Evolutionary conservation across 805 yeast species (phyloP).

Genomic region (Millerago galiae): DNA sequence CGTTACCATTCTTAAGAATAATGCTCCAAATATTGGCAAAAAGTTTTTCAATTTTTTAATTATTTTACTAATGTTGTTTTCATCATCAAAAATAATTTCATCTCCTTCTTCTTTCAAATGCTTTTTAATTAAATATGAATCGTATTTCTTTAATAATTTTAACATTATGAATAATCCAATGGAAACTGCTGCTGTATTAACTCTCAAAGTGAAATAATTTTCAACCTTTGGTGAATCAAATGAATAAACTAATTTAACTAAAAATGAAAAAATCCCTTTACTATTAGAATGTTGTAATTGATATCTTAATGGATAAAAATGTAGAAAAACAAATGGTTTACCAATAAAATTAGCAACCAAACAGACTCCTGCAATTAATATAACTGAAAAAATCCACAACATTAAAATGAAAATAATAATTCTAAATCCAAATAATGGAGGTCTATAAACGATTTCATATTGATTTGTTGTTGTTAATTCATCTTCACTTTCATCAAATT

Average conservation of each 20-base stretch:
- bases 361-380: constrained; percentile 22
- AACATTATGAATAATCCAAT: constrained; percentile 18
- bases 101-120: constrained; percentile 13
- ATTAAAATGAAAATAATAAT: constrained; percentile 35
- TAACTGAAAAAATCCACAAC: constrained; percentile 42
- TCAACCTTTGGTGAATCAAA: background rate
- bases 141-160: constrained; percentile 12
- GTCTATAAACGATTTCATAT: constrained; percentile 78
- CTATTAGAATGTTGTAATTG: too few species aligned
- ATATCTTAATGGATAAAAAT: background rate
- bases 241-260: background rate
- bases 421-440: constrained; percentile 66
- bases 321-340: constrained; percentile 12
- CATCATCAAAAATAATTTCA: constrained; percentile 6
- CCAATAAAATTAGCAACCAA: constrained; percentile 22
- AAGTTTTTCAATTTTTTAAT: background rate
- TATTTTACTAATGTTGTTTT: background rate
- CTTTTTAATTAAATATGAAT: constrained; percentile 16
- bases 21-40: background rate
- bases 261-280: background rate
- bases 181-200: constrained; percentile 12
- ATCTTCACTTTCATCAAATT: constrained; percentile 36
- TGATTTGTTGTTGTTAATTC: constrained; percentile 34
- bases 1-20: background rate
- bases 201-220: background rate